phyloP scores from a whole-genome alignment of 2,329 filamentous ascomycete genomes.

The Penicillium corylophilum region DNA sequence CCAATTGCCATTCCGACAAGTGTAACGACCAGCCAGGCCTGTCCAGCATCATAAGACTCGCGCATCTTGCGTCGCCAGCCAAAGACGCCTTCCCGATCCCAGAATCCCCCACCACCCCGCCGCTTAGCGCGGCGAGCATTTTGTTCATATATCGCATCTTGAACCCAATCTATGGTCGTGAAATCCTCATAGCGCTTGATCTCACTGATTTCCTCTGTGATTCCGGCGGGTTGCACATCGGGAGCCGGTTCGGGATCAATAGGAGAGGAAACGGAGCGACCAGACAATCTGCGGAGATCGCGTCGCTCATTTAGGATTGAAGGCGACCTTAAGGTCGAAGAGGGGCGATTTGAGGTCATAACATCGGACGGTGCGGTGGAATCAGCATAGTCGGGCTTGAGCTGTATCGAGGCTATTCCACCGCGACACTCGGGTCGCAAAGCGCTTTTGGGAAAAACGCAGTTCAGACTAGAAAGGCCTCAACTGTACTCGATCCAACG shows the following conservation, averaged over 20 bases:
- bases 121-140: slow-evolving; percentile 73
- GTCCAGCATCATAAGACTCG: slow-evolving; percentile 91
- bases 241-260: slow-evolving; percentile 56
- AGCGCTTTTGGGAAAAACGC: not conserved
- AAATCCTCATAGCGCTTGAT: slow-evolving; percentile 99
- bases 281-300: slow-evolving; percentile 47
- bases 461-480: not conserved
- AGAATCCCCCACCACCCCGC: slow-evolving; percentile 69
- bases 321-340: slow-evolving; percentile 32
- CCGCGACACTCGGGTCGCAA: slow-evolving; percentile 8
- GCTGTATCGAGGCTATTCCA: slow-evolving; percentile 14
- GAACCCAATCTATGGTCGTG: slow-evolving; percentile 95
- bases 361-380: slow-evolving; percentile 31
- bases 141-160: slow-evolving; percentile 91
- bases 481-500: not conserved
- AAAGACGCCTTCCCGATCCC: slow-evolving; percentile 65
- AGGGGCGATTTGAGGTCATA: slow-evolving; percentile 43
- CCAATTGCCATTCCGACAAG: slow-evolving; percentile 90
- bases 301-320: slow-evolving; percentile 35
- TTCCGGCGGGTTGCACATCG: slow-evolving; percentile 63
- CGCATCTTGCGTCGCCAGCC: slow-evolving; percentile 79
- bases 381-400: slow-evolving; percentile 30
- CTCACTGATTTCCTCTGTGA: slow-evolving; percentile 93
- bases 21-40: slow-evolving; percentile 97
- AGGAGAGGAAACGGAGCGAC: slow-evolving; percentile 53